These are phyloP conservation scores for Dryas octopetala DNA, from an alignment of 306 rosid species.

Conservation along the genomic window DNA sequence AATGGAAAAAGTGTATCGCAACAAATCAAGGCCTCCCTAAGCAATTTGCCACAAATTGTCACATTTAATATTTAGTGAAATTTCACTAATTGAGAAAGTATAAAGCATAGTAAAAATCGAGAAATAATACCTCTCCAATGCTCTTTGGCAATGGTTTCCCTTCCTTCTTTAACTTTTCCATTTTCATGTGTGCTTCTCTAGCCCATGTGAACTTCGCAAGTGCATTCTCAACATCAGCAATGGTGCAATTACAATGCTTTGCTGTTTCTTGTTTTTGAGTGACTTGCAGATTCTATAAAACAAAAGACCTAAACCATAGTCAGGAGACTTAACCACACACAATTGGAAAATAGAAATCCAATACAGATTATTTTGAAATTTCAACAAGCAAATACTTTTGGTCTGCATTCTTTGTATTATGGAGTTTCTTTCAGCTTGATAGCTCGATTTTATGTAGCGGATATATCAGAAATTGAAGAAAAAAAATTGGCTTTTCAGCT, in stretches of 20 bases:
- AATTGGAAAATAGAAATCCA: background rate
- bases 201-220: slow-evolving; percentile 92
- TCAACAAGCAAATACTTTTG: background rate
- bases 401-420: background rate
- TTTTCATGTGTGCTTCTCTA: slow-evolving; percentile 76
- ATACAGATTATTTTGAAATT: background rate
- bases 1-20: background rate
- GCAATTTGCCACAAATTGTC: background rate
- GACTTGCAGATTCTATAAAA: slow-evolving; percentile 62
- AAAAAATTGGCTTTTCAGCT: too few relatives aligned
- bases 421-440: background rate
- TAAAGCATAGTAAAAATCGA: slow-evolving; percentile 9
- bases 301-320: slow-evolving; percentile 32
- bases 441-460: background rate
- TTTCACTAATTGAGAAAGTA: background rate
- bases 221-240: slow-evolving; percentile 84
- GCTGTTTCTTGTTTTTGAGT: slow-evolving; percentile 81
- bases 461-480: too few relatives aligned
- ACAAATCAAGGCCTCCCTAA: background rate
- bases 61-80: background rate
- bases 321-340: slow-evolving; percentile 22
- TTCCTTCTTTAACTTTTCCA: slow-evolving; percentile 68
- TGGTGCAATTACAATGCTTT: slow-evolving; percentile 67
- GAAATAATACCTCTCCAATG: slow-evolving; percentile 55
- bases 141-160: slow-evolving; percentile 85